Evolutionary conservation across 169 alveolate species (phyloP).

Genomic region (Cytauxzoon felis): DNA sequence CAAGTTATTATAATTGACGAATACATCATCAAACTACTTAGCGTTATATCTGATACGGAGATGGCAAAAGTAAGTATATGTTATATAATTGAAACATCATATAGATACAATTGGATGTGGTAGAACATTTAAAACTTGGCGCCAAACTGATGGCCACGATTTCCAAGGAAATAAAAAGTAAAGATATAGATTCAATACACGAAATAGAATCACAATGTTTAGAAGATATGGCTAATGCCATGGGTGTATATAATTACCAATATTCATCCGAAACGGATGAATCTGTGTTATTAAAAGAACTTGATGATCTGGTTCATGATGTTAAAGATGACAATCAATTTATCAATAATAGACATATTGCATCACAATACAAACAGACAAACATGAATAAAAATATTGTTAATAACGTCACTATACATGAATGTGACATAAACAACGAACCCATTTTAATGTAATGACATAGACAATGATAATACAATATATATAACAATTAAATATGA

Average conservation of each 20-base stretch:
- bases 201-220: constrained; percentile 11
- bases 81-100: neutral
- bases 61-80: constrained; percentile 39
- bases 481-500: neutral
- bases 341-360: neutral
- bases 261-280: neutral
- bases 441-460: neutral
- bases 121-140: constrained; percentile 34
- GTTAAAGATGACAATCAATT: no score
- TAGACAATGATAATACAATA: neutral
- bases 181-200: constrained; percentile 19
- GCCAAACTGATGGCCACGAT: constrained; percentile 16
- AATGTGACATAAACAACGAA: neutral
- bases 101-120: constrained; percentile 27
- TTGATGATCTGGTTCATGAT: constrained; percentile 32
- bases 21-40: constrained; percentile 15
- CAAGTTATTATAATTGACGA: constrained; percentile 28
- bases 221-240: constrained; percentile 13
- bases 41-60: constrained; percentile 49
- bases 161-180: constrained; percentile 5
- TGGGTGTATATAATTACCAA: neutral
- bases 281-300: constrained; percentile 34
- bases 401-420: neutral
- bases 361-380: neutral
- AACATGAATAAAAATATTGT: neutral